Conservation (phyloP, 73 alveolate genomes). For the Paramecium octaurelia region DNA sequence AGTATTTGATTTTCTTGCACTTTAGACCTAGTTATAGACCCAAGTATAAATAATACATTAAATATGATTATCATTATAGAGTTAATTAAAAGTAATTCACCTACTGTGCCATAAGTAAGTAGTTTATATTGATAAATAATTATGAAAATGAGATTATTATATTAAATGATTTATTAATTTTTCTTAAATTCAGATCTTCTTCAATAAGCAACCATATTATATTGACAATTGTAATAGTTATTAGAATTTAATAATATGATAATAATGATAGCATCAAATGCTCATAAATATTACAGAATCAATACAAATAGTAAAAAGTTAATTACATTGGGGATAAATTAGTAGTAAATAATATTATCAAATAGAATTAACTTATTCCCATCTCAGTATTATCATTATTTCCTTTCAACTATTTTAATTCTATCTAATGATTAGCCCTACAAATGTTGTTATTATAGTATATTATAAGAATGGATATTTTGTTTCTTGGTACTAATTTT, state of each 20-base stretch:
- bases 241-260: too few relatives aligned
- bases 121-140: slow-evolving; percentile 53
- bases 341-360: background rate
- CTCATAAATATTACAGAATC: slow-evolving; percentile 70
- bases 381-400: slow-evolving; percentile 17
- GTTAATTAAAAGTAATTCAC: background rate
- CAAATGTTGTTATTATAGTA: background rate
- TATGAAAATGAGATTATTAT: slow-evolving; percentile 53
- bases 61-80: background rate
- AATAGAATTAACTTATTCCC: slow-evolving; percentile 56
- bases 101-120: background rate
- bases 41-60: background rate
- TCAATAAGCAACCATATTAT: too few relatives aligned
- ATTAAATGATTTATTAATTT: too few relatives aligned
- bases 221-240: too few relatives aligned
- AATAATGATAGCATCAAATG: slow-evolving; percentile 76
- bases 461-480: background rate
- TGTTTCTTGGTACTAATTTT: background rate
- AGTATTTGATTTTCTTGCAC: background rate
- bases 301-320: slow-evolving; percentile 76
- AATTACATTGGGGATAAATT: slow-evolving; percentile 63
- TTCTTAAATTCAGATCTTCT: too few relatives aligned
- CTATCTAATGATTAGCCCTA: slow-evolving; percentile 69
- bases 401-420: slow-evolving; percentile 65
- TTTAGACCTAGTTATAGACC: background rate